These are phyloP conservation scores for Spirogloea muscicola DNA, from an alignment of 139 green algal genomes.

Conservation along the genomic window DNA sequence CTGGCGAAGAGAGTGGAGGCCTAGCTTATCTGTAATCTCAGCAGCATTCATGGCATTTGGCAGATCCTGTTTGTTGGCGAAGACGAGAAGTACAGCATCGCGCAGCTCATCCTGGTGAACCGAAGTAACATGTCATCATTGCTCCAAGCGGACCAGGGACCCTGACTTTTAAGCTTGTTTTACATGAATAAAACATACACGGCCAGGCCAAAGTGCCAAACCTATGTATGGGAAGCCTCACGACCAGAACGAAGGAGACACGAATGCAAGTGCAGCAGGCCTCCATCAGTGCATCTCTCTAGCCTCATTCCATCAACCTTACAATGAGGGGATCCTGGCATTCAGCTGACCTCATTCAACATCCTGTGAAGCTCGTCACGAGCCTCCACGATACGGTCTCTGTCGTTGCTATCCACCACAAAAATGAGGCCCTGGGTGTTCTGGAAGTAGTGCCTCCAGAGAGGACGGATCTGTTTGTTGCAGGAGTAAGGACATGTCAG, in stretches of 20 bases:
- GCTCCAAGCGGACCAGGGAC: too few species aligned
- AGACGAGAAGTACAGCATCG: slow-evolving; percentile 93
- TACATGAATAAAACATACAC: too few species aligned
- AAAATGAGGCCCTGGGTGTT: slow-evolving; percentile 98
- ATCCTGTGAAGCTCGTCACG: slow-evolving; percentile 96
- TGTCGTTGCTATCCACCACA: slow-evolving; percentile 96
- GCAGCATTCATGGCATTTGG: slow-evolving; percentile 38
- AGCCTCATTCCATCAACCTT: too few species aligned
- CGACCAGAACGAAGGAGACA: too few species aligned
- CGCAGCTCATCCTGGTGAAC: slow-evolving; percentile 57
- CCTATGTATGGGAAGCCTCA: too few species aligned
- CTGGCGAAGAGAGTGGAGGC: slow-evolving; percentile 32
- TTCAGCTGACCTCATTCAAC: slow-evolving; percentile 92
- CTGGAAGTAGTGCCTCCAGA: slow-evolving; percentile 98
- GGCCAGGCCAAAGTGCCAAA: too few species aligned
- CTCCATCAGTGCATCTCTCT: too few species aligned
- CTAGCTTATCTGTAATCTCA: slow-evolving; percentile 46
- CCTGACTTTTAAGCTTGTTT: too few species aligned
- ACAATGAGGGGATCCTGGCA: too few species aligned
- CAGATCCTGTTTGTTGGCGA: slow-evolving; percentile 92
- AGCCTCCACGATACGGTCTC: slow-evolving; percentile 89
- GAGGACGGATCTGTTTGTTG: slow-evolving; percentile 64
- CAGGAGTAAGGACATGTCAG: neutral
- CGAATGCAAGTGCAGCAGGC: too few species aligned
- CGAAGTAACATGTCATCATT: too few species aligned